Evolutionary conservation across 768 basidiomycete species (phyloP).

Genomic region (Tremella yokohamensis): DNA sequence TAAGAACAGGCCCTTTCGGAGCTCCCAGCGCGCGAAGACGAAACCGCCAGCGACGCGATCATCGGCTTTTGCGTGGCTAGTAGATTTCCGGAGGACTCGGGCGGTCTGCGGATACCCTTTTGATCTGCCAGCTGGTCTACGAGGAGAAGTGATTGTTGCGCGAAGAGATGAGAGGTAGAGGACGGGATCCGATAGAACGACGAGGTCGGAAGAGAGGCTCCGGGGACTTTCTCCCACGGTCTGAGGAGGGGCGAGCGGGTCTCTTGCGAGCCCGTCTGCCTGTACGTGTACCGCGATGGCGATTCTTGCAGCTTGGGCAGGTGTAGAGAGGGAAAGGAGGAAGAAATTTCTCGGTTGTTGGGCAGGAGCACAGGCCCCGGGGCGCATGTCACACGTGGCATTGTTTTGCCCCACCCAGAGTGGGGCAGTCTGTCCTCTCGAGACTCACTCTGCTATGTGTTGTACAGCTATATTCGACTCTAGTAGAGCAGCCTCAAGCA

Average conservation of each 20-base stretch:
- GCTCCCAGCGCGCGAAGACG: no score
- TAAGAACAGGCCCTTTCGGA: no score
- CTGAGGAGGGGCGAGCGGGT: neutral
- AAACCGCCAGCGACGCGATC: no score
- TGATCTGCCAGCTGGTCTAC: neutral
- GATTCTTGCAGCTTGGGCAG: slow-evolving; percentile 3
- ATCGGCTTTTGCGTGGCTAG: no score
- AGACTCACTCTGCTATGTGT: no score
- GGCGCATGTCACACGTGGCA: no score
- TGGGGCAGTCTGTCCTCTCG: no score
- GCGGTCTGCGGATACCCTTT: neutral
- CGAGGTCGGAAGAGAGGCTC: slow-evolving; percentile 4
- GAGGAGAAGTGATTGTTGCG: neutral
- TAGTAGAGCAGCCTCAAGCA: no score
- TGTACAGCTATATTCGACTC: no score
- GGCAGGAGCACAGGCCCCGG: no score
- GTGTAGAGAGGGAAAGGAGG: neutral
- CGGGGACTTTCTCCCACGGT: slow-evolving; percentile 6
- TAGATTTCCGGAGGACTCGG: no score
- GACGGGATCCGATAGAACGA: neutral
- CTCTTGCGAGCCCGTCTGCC: neutral
- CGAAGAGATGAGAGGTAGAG: neutral
- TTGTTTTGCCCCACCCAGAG: no score
- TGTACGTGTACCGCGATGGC: slow-evolving; percentile 2
- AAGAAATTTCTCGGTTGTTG: neutral